Conservation (phyloP, 257 asterid species). For the Anisodus acutangulus region DNA sequence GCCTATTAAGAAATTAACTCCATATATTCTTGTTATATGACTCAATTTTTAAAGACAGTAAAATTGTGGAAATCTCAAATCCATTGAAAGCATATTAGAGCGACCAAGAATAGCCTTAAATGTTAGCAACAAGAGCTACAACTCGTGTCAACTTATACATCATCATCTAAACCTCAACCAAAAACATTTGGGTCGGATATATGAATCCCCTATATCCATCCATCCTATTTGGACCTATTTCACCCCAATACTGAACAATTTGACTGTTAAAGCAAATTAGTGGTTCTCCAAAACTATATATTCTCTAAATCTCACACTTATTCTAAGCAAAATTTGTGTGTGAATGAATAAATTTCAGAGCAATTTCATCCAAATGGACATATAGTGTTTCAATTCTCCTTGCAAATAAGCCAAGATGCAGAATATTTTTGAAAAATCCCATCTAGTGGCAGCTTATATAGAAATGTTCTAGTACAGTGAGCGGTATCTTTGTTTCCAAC, state of each 20-base stretch:
- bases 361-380: background rate
- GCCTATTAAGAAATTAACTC: background rate
- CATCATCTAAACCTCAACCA: background rate
- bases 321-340: background rate
- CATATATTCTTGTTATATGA: background rate
- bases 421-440: background rate
- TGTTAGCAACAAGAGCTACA: background rate
- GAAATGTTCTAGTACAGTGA: background rate
- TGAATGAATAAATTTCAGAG: background rate
- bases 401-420: background rate
- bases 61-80: constrained; percentile 1
- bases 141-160: background rate
- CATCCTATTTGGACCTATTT: background rate
- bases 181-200: background rate
- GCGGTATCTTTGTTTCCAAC: background rate
- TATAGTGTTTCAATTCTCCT: background rate
- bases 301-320: background rate
- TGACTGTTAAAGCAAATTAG: background rate
- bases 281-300: background rate
- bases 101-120: background rate
- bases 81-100: background rate
- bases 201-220: constrained; percentile 5
- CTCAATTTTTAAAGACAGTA: background rate
- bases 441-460: background rate
- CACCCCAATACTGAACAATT: background rate